These are phyloP conservation scores for Vigna trinervia DNA, from an alignment of 306 rosid species.

Conservation along the genomic window DNA sequence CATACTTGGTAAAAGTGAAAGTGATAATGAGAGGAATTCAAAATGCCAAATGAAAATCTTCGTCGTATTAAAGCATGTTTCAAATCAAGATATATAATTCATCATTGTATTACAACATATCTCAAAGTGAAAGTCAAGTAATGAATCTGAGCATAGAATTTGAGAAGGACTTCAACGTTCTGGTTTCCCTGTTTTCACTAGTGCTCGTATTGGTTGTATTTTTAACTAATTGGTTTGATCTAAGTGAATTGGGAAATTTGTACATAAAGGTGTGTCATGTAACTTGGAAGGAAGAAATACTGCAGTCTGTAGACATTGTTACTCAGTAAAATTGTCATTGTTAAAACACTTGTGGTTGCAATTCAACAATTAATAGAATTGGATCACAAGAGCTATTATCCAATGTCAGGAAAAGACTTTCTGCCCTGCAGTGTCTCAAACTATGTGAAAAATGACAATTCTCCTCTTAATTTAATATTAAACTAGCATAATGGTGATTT, in stretches of 20 bases:
- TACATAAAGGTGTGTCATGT: background rate
- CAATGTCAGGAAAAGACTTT: background rate
- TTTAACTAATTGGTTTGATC: background rate
- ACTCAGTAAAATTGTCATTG: background rate
- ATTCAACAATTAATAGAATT: background rate
- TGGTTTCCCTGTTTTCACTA: background rate
- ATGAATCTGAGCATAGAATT: background rate
- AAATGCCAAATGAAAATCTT: background rate
- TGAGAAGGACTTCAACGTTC: background rate
- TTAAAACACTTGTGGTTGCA: background rate
- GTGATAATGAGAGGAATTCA: conserved; percentile 5
- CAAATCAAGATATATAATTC: conserved; percentile 1
- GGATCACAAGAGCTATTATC: background rate
- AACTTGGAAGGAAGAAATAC: background rate
- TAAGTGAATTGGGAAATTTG: background rate
- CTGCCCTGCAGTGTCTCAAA: background rate
- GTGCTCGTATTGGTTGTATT: background rate
- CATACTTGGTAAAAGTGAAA: conserved; percentile 2
- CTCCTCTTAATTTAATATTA: background rate
- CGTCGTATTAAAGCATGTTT: background rate
- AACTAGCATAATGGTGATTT: background rate
- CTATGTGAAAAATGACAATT: no score
- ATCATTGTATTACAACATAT: background rate
- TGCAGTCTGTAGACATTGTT: background rate
- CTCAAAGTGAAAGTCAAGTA: background rate